phyloP scores from a whole-genome alignment of 1,284 basidiomycete species.

The Bjerkandera adusta region DNA sequence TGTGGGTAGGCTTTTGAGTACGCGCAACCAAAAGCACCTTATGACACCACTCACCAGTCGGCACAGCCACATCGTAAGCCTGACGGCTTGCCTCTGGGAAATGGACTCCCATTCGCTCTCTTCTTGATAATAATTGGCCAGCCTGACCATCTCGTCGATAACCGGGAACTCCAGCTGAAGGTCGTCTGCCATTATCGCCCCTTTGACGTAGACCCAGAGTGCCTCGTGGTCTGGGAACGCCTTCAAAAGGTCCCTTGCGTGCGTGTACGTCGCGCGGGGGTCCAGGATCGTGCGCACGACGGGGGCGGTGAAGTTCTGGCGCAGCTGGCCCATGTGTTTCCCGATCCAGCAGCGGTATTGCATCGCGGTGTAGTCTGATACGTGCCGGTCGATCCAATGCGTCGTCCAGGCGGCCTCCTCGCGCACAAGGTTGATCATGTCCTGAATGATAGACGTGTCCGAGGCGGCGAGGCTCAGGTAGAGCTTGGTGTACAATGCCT shows the following conservation, averaged over 20 bases:
- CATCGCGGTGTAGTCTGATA: constrained; percentile 64
- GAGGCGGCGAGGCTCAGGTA: constrained; percentile 11
- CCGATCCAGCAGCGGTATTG: constrained; percentile 46
- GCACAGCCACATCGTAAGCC: too few relatives aligned
- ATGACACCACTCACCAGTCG: too few relatives aligned
- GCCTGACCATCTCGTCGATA: neutral
- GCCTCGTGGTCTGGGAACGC: constrained; percentile 54
- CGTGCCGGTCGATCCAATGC: constrained; percentile 55
- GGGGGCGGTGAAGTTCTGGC: neutral
- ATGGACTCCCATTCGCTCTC: neutral
- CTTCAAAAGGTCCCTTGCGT: constrained; percentile 46
- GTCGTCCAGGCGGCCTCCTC: constrained; percentile 37
- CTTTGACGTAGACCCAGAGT: constrained; percentile 61
- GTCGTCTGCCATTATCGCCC: constrained; percentile 23
- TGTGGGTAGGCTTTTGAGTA: too few relatives aligned
- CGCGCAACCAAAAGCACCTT: too few relatives aligned
- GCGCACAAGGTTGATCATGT: constrained; percentile 27
- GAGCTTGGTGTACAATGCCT: constrained; percentile 7
- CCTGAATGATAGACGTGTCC: constrained; percentile 12
- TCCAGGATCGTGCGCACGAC: neutral
- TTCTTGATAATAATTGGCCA: neutral
- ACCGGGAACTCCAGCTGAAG: neutral
- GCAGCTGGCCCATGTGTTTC: constrained; percentile 18
- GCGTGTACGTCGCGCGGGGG: neutral
- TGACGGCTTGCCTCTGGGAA: too few relatives aligned